phyloP scores from a whole-genome alignment of 345 rosid species.

The Ailanthus altissimus region DNA sequence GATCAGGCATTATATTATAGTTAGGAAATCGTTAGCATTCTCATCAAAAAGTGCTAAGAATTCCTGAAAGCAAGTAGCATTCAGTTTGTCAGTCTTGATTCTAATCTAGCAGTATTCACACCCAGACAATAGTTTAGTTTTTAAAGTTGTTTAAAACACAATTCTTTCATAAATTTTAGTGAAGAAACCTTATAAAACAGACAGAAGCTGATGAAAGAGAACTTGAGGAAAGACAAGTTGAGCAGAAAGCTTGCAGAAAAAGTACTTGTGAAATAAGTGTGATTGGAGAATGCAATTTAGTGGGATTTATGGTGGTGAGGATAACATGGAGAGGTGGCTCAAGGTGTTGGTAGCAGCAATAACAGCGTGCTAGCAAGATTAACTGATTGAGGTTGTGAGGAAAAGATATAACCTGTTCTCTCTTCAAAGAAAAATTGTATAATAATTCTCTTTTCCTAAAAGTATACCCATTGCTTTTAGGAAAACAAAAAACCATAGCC shows the following conservation, averaged over 20 bases:
- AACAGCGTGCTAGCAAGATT: neutral
- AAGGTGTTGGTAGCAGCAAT: neutral
- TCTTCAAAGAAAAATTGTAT: too few species aligned
- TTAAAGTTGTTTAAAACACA: neutral
- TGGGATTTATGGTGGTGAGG: neutral
- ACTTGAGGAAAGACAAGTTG: constrained; percentile 3
- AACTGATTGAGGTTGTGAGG: neutral
- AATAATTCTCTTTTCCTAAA: neutral
- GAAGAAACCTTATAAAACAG: constrained; percentile 1
- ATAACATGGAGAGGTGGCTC: neutral
- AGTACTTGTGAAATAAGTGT: neutral
- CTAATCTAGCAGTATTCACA: neutral
- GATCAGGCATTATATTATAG: constrained; percentile 16
- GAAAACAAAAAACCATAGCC: neutral
- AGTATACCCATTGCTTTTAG: neutral
- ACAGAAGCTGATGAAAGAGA: neutral
- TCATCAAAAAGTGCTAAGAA: neutral
- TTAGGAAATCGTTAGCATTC: neutral
- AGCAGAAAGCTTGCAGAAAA: neutral
- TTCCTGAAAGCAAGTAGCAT: neutral
- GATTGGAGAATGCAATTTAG: neutral
- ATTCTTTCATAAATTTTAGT: neutral
- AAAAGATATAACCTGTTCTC: neutral
- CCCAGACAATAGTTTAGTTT: neutral
- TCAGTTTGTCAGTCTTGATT: neutral